These are phyloP conservation scores for Cicer pinnatifidum DNA, from an alignment of 306 rosid species.

Conservation along the genomic window DNA sequence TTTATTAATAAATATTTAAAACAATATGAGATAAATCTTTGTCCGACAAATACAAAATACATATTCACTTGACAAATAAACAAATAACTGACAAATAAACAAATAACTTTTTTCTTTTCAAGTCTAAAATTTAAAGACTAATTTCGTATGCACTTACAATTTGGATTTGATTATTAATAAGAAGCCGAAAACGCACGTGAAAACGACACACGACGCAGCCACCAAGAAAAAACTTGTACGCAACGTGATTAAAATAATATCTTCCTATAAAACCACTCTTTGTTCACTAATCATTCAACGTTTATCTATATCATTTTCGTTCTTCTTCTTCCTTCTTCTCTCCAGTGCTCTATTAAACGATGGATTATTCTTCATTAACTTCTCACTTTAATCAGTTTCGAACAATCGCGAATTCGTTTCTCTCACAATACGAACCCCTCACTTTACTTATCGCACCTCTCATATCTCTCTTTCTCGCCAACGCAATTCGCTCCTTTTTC, in stretches of 20 bases:
- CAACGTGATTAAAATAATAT: not conserved
- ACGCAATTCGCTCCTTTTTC: constrained; percentile 37
- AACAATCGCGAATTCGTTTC: constrained; percentile 48
- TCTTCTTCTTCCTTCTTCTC: not conserved
- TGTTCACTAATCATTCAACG: not conserved
- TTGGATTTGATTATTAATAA: no score
- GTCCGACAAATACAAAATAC: no score
- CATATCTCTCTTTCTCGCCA: constrained; percentile 45
- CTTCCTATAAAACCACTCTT: not conserved
- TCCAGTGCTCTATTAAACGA: constrained; percentile 1
- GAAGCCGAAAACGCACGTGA: not conserved
- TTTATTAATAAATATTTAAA: no score
- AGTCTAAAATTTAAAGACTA: no score
- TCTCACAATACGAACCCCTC: constrained; percentile 52
- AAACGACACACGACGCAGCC: not conserved
- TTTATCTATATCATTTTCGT: not conserved
- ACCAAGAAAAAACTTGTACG: not conserved
- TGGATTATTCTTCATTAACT: constrained; percentile 39
- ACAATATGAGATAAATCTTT: no score
- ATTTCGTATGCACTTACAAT: no score
- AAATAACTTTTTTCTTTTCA: no score
- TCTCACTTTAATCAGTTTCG: constrained; percentile 41
- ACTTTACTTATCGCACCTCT: constrained; percentile 48
- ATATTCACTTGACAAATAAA: no score
- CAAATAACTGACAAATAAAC: no score